Conservation (phyloP, 768 basidiomycete species). For the Dioszegia hungarica region DNA sequence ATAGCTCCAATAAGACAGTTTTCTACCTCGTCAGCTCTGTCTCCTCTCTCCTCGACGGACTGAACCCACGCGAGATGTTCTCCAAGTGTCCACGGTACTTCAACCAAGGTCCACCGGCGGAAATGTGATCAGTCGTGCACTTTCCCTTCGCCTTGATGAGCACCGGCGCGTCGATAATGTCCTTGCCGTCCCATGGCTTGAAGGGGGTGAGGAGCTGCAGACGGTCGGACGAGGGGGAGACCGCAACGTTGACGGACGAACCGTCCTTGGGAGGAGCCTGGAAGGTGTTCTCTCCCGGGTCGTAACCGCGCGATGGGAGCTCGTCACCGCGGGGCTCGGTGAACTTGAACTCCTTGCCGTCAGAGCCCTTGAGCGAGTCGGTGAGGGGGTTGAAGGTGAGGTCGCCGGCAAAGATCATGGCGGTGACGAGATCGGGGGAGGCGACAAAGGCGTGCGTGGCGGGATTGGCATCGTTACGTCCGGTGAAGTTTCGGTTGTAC, state of each 20-base stretch:
- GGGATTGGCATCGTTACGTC: constrained; percentile 98
- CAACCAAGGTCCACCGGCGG: constrained; percentile 97
- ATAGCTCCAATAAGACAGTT: constrained; percentile 98
- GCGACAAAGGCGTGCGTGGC: constrained; percentile 69
- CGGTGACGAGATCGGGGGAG: constrained; percentile 70
- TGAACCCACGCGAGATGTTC: constrained; percentile 82
- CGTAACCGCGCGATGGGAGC: constrained; percentile 91
- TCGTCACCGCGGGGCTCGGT: constrained; percentile 83
- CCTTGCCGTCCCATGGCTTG: constrained; percentile 87
- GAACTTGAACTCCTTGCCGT: constrained; percentile 98
- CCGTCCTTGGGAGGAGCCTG: constrained; percentile 87
- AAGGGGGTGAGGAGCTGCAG: constrained; percentile 88
- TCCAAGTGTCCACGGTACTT: constrained; percentile 98
- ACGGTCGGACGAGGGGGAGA: constrained; percentile 78
- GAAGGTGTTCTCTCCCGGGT: constrained; percentile 95
- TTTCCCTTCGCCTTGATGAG: constrained; percentile 99
- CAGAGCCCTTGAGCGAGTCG: constrained; percentile 76
- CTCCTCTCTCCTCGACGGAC: neutral
- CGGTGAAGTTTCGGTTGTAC: constrained; percentile 99
- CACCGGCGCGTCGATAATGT: constrained; percentile 78
- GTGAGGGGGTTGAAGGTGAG: constrained; percentile 96
- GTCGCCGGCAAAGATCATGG: constrained; percentile 88
- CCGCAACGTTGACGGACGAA: constrained; percentile 74
- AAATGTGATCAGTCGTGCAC: constrained; percentile 97
- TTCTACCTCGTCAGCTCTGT: constrained; percentile 53